Evolutionary conservation across 2,329 filamentous ascomycete species (phyloP), one percentile per base, ranked within the genome.

Genomic region (Claviceps citrina): DNA sequence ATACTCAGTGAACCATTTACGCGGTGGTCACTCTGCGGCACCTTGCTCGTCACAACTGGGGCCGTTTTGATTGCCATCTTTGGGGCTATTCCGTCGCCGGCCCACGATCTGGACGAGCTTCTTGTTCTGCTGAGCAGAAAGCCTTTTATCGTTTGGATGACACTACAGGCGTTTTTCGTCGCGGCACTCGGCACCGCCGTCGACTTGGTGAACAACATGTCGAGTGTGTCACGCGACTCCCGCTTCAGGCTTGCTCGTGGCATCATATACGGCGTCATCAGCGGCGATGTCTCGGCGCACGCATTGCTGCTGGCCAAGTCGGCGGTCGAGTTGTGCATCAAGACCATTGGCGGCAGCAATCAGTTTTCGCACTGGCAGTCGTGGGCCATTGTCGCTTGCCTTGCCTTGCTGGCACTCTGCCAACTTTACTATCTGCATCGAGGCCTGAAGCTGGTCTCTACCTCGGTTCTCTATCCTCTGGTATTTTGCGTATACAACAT

Each of bases 401-500:
- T 98, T 39, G 69, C 95, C 43, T 68, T 71, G 3, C 70, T 96
- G 44, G 89, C 91, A 4, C 71, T 98, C 33, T 82, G 78, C 33
- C 91, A 98, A 60, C 73, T 98, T 5, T 98, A 94, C 63, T 96
- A 93, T 60, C 75, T 98, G 44, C 91, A 98, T 56, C 76, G 84
- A 32, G 91, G 91, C 39, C 71, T 98, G 46, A 94, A 94, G 61
- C 71, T 98, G 39, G 86, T 93, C 59, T 95, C 87, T 40, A 96
- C 91, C 18, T 94, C 85, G 52, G 81, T 96, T 45, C 70, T 98
- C 49, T 98, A 98, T 60, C 91, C 91, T 5, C 79, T 96, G 51
- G 87, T 96, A 30, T 98, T 98, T 62, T 98, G 91, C 69, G 77
- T 96, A 47, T 98, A 96, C 70, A 98, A 98, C 68, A 94, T 98